Evolutionary conservation across 495 filamentous ascomycete species (phyloP), one percentile per base, ranked within the genome.

Genomic region (Neurospora sp.): DNA sequence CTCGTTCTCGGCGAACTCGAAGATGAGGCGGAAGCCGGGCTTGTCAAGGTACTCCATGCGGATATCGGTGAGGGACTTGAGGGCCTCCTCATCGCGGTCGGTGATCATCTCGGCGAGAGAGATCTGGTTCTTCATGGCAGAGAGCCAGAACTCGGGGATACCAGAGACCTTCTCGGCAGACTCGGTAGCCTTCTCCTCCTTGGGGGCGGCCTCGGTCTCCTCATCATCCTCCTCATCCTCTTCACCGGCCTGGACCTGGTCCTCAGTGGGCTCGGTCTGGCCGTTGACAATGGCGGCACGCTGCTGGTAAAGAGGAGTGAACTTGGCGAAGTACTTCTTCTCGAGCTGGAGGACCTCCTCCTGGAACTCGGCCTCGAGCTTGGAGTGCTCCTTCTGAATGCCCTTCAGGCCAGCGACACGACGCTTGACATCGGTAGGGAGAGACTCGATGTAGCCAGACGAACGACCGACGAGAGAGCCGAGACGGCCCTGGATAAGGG

Each of bases 261-360:
- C 88, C 43, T 94, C 92, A 69, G 90, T 94, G 38, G 96, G 96
- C 84, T 99, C 96, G 17, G 85, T 81, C 74, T 83, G 84, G 78
- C 96, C 96, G 83, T 98, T 98, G 79, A 99, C 88, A 78, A 99
- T 98, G 74, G 91, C 88, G 69, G 96, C 88, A 79, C 96, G 94
- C 87, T 94, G 93, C 88, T 98, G 85, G 84, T 99, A 99, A 42
- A 99, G 90, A 71, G 96, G 96, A 38, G 94, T 97, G 84, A 97
- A 99, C 84, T 98, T 98, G 80, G 92, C 92, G 75, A 99, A 98
- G 83, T 96, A 99, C 84, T 97, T 96, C 89, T 99, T 99, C 87
- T 99, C 96, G 28, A 99, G 89, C 81, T 97, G 90, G 75, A 99
- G 87, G 66, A 99, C 93, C 84, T 98, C 96, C 81, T 98, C 94